These are phyloP conservation scores for Yamadazyma scolyti DNA, from an alignment of 805 yeast genomes.

Conservation along the genomic window DNA sequence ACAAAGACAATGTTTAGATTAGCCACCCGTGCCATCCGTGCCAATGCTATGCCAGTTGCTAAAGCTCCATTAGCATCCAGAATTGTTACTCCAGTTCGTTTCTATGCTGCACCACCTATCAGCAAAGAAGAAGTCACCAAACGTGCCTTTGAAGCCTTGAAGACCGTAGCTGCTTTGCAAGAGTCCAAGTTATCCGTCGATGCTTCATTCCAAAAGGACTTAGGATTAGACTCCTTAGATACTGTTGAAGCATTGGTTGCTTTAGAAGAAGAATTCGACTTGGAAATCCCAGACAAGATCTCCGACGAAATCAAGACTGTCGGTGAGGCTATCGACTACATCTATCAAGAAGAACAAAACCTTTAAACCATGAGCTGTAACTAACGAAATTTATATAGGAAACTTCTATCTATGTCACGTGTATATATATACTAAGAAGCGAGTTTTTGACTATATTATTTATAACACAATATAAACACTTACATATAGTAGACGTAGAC, in stretches of 20 bases:
- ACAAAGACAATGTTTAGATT: slow-evolving; percentile 55
- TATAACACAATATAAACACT: no score
- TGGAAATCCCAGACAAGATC: slow-evolving; percentile 83
- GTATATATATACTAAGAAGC: no score
- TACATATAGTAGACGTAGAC: no score
- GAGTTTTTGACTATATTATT: no score
- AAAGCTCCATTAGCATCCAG: slow-evolving; percentile 26
- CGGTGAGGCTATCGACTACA: slow-evolving; percentile 88
- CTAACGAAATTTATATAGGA: not conserved
- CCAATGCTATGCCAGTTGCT: slow-evolving; percentile 4
- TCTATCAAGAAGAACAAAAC: slow-evolving; percentile 56
- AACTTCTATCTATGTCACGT: no score
- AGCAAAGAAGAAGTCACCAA: slow-evolving; percentile 75
- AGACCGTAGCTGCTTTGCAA: slow-evolving; percentile 46
- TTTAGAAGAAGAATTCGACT: slow-evolving; percentile 83
- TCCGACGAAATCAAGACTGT: slow-evolving; percentile 93
- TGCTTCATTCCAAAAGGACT: slow-evolving; percentile 62
- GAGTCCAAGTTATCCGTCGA: slow-evolving; percentile 40
- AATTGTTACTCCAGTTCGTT: slow-evolving; percentile 33
- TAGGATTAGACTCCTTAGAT: slow-evolving; percentile 90
- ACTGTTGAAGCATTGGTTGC: slow-evolving; percentile 95
- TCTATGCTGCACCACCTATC: slow-evolving; percentile 64
- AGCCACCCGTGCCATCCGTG: slow-evolving; percentile 40
- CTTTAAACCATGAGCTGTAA: slow-evolving; percentile 1
- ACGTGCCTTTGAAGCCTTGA: slow-evolving; percentile 79